Percentiles rank a stretch among this genome's conserved stretches.
Evolutionary conservation across 768 basidiomycete genomes (phyloP).

Genomic region (Pleurotus tuoliensis): DNA sequence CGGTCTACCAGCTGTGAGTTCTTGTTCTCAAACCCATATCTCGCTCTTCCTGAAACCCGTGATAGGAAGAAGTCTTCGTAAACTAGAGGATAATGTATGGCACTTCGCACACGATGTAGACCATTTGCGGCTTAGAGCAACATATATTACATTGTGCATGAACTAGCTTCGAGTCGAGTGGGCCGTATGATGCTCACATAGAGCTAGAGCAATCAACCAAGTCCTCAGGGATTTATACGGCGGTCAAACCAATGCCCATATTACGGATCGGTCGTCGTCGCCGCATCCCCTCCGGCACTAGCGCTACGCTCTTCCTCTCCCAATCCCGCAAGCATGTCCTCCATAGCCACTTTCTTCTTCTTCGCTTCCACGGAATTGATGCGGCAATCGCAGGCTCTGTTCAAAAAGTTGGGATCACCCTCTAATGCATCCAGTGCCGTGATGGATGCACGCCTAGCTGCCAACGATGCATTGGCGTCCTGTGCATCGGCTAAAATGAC

Average conservation of each 20-base stretch:
- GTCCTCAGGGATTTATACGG: no score
- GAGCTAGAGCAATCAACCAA: no score
- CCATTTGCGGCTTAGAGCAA: no score
- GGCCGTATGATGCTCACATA: no score
- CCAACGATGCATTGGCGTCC: slow-evolving; percentile 46
- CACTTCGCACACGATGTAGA: no score
- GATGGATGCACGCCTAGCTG: slow-evolving; percentile 58
- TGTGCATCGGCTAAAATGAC: slow-evolving; percentile 55
- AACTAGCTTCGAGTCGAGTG: no score
- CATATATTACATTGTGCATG: no score
- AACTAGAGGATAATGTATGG: no score
- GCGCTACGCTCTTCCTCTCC: slow-evolving; percentile 16
- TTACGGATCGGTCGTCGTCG: not conserved
- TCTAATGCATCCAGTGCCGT: slow-evolving; percentile 69
- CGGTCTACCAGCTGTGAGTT: slow-evolving; percentile 62
- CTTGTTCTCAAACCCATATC: no score
- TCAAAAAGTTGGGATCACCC: slow-evolving; percentile 58
- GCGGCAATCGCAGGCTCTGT: slow-evolving; percentile 66
- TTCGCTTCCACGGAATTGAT: slow-evolving; percentile 34
- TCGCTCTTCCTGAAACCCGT: no score
- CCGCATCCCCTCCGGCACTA: not conserved
- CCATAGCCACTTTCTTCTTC: slow-evolving; percentile 22
- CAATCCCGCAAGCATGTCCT: slow-evolving; percentile 21
- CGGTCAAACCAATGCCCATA: no score
- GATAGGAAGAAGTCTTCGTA: no score